Percentiles rank a stretch among this genome's conserved stretches.
Evolutionary conservation across 305 asterid genomes (phyloP).

Genomic region (Coffea humblotiana): DNA sequence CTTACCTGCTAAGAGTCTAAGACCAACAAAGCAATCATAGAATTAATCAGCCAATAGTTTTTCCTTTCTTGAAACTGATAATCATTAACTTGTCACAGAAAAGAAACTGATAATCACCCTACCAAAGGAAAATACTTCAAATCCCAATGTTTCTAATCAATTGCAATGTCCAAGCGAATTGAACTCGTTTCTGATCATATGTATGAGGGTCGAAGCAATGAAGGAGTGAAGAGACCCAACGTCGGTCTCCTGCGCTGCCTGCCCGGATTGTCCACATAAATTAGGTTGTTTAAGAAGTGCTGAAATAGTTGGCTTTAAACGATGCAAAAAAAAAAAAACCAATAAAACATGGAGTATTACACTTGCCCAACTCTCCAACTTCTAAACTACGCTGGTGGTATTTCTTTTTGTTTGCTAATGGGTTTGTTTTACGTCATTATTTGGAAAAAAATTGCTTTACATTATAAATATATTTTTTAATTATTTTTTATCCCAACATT

Average conservation of each 20-base stretch:
- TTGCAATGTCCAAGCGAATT: neutral
- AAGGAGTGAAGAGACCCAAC: neutral
- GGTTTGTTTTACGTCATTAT: too few species aligned
- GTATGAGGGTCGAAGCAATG: neutral
- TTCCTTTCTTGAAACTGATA: neutral
- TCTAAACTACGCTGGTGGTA: too few species aligned
- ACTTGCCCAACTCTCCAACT: neutral
- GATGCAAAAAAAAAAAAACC: neutral
- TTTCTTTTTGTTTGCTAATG: too few species aligned
- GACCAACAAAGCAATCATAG: neutral
- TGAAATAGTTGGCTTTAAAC: neutral
- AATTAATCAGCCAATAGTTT: neutral
- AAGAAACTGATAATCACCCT: too few species aligned
- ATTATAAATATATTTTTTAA: too few species aligned
- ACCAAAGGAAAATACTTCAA: neutral
- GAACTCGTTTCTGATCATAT: neutral
- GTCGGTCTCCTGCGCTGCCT: neutral
- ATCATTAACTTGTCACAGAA: neutral
- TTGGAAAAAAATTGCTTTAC: too few species aligned
- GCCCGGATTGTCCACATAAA: neutral
- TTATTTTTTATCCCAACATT: too few species aligned
- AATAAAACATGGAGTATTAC: neutral
- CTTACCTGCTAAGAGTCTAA: neutral
- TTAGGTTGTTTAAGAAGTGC: neutral
- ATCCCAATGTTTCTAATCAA: neutral